Evolutionary conservation across 768 basidiomycete species (phyloP), one percentile per base, ranked within the genome.

Genomic region (Leccinum arenicola): DNA sequence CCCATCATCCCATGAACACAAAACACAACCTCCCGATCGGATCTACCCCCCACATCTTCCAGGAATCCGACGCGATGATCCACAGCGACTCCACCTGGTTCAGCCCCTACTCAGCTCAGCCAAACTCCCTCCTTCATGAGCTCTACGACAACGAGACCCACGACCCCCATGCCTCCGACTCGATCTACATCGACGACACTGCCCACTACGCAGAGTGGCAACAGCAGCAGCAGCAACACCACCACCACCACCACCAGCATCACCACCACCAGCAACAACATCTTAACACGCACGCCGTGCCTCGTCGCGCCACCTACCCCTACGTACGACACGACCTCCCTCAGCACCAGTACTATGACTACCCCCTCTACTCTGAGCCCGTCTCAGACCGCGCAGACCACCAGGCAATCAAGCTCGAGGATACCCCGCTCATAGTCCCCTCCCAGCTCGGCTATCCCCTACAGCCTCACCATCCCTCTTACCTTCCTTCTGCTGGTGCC

Each of bases 301-400:
- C 71, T 55, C 87, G 90, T 52, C 80, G 90, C 60, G 85, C 86
- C 1, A 91, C 90, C 0, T 91, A 84, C 73, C 90, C 90, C 50
- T 87, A 85, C 68, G 87, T 88, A 54, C 82, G 88, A 47, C 87
- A 89, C 64, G 90, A 93, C 73, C 80, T 80, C 61, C 78, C 79
- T 52, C 78, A 78, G 53, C 61, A 67, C 53, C 77, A 70, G 62
- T 70, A 74, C 43, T 74, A 64, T 25, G 72, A 75, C 5, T 73
- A 68, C 47, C 55, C 76, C 57, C 64, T 79, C 63, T 82, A 80
- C 58, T 63, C 65, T 50, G 78, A 80, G 51, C 68, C 77, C 25
- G 60, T 78, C 17, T 62, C 75, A 54, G 68, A 79, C 23, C 62
- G 63, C 15, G 33, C 57, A 0, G 71, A 73, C 57, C 59, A 59